These are phyloP conservation scores for Tulasnella sp. DNA, from an alignment of 768 basidiomycete species.

Conservation along the genomic window DNA sequence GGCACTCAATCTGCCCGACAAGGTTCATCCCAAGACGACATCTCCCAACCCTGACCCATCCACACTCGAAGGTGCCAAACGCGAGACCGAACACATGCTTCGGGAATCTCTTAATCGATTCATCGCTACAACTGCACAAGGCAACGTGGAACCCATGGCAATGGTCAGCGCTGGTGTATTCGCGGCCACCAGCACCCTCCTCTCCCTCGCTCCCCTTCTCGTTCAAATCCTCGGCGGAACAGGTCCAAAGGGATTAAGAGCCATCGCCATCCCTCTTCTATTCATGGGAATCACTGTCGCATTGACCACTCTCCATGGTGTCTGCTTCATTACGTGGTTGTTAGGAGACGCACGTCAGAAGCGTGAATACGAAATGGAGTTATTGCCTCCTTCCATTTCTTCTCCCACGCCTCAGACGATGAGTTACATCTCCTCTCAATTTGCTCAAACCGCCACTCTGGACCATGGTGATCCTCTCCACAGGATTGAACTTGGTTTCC, in stretches of 20 bases:
- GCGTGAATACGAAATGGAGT: neutral
- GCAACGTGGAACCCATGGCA: neutral
- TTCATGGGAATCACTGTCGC: neutral
- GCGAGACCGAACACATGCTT: conserved; percentile 7
- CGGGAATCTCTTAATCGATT: conserved; percentile 4
- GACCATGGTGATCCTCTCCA: neutral
- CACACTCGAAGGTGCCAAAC: neutral
- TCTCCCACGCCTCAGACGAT: neutral
- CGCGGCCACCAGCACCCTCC: neutral
- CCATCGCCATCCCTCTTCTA: neutral
- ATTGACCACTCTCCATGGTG: conserved; percentile 1
- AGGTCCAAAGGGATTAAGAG: neutral
- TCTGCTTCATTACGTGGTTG: conserved; percentile 8
- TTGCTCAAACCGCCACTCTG: neutral
- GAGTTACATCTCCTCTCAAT: neutral
- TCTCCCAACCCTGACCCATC: neutral
- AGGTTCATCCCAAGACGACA: neutral
- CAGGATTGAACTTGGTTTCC: conserved; percentile 5
- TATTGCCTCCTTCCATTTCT: neutral
- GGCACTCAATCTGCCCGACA: neutral
- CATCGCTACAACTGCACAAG: neutral
- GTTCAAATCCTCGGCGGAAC: neutral
- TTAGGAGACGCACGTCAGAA: conserved; percentile 13
- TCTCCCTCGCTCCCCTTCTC: neutral
- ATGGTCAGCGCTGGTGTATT: neutral